Evolutionary conservation across 2,329 filamentous ascomycete genomes (phyloP), one percentile per base, ranked within the genome.

Genomic region (Ploettnerulaceae sp.): DNA sequence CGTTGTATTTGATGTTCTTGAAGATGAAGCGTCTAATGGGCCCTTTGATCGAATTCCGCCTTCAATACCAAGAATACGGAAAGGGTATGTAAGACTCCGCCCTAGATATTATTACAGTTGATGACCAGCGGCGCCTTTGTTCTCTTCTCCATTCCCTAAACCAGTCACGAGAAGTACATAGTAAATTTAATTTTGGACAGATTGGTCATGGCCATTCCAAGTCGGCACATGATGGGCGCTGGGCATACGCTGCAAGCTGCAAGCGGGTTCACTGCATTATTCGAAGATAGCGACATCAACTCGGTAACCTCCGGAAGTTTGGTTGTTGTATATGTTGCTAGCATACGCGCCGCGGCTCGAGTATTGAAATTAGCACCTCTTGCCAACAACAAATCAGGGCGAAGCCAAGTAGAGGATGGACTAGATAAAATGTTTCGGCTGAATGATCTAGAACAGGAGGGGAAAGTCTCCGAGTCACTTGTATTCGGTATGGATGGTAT

Each of bases 271-370:
- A 81, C 79, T 1, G 89, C 88, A 0, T 73, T 76, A 1, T 94
- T 96, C 60, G 69, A 76, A 1, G 76, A 83, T 4, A 65, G 72
- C 0, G 78, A 84, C 38, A 76, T 83, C 0, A 76, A 75, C 18
- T 71, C 76, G 1, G 71, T 96, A 5, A 74, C 76, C 0, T 69
- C 81, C 1, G 86, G 86, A 1, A 82, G 77, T 31, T 72, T 84
- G 25, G 82, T 90, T 4, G 89, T 94, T 22, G 78, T 91, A 1
- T 97, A 96, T 61, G 79, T 90, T 31, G 89, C 88, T 14, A 96
- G 89, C 61, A 82, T 97, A 11, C 78, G 91, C 7, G 85, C 89
- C 1, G 81, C 86, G 0, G 90, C 89, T 0, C 82, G 84, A 49
- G 79, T 97, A 1, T 64, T 85, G 20, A 75, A 76, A 24, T 72